Conservation (phyloP, 148 eudicot species). For the Simmondsia chinensis region DNA sequence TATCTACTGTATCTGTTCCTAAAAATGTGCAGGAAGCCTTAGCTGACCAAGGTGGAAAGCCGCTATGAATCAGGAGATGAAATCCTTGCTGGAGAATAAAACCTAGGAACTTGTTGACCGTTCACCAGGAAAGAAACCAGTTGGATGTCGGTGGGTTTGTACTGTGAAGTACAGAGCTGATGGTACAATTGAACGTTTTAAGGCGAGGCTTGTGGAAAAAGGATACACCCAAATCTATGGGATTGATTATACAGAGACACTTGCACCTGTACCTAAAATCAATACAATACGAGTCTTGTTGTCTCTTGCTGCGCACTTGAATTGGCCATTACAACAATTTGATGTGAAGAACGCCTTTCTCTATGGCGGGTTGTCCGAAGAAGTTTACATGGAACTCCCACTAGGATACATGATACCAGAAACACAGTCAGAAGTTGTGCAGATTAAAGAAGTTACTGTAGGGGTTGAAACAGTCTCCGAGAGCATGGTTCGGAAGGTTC, state of each 20-base stretch:
- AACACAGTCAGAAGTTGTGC: no score
- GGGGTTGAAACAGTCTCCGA: no score
- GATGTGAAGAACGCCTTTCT: no score
- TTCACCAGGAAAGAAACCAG: neutral
- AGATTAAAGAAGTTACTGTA: no score
- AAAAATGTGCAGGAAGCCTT: neutral
- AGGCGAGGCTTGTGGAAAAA: neutral
- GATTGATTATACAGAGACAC: neutral
- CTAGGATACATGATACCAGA: no score
- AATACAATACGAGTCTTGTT: neutral
- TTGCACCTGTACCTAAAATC: neutral
- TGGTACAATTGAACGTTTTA: neutral
- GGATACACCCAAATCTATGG: neutral
- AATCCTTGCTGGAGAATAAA: neutral
- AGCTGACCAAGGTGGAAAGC: neutral
- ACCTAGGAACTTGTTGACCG: neutral
- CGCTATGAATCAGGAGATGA: neutral
- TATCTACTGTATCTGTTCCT: neutral
- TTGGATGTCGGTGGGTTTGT: neutral
- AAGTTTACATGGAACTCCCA: no score
- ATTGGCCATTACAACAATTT: conserved; percentile 1
- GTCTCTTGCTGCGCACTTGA: neutral
- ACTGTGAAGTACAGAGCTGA: neutral
- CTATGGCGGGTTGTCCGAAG: no score
- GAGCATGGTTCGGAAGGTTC: no score